Evolutionary conservation across 2,329 filamentous ascomycete genomes (phyloP).

Genomic region (Cladosporium sp.): DNA sequence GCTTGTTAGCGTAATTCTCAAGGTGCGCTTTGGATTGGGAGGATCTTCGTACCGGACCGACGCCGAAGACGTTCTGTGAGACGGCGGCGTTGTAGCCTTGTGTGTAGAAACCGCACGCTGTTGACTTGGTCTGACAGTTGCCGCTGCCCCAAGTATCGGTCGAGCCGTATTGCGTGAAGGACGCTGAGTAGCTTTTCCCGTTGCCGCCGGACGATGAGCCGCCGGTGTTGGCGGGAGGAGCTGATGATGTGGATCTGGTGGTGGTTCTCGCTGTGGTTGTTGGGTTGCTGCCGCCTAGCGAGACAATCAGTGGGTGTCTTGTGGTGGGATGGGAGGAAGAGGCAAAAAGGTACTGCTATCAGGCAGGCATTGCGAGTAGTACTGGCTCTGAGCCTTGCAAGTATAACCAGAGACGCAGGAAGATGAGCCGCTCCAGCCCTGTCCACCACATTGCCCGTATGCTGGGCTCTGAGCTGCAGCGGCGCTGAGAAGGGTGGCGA

Average conservation of each 20-base stretch:
- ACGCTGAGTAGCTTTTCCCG: slow-evolving; percentile 30
- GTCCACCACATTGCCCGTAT: slow-evolving; percentile 31
- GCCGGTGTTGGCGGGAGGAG: slow-evolving; percentile 14
- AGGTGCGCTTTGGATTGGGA: background rate
- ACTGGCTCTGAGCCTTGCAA: slow-evolving; percentile 26
- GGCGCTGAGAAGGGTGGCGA: background rate
- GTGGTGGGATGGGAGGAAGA: background rate
- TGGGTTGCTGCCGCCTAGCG: slow-evolving; percentile 3
- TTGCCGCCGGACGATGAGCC: slow-evolving; percentile 8
- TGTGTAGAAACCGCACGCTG: slow-evolving; percentile 42
- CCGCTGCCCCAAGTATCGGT: slow-evolving; percentile 38
- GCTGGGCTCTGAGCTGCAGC: slow-evolving; percentile 10
- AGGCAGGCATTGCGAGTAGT: slow-evolving; percentile 33
- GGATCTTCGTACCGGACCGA: slow-evolving; percentile 29
- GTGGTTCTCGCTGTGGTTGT: slow-evolving; percentile 14
- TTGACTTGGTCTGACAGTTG: slow-evolving; percentile 42
- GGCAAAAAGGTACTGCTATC: background rate
- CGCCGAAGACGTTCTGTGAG: slow-evolving; percentile 44
- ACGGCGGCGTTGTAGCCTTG: slow-evolving; percentile 43
- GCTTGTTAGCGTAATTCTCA: background rate
- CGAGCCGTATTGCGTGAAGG: slow-evolving; percentile 41
- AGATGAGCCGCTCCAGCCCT: slow-evolving; percentile 27
- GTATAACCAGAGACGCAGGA: slow-evolving; percentile 29
- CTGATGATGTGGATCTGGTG: slow-evolving; percentile 22
- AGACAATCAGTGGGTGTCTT: background rate